Conservation (phyloP, 352 stramenopile genomes). For the Aphanomyces euteiches region DNA sequence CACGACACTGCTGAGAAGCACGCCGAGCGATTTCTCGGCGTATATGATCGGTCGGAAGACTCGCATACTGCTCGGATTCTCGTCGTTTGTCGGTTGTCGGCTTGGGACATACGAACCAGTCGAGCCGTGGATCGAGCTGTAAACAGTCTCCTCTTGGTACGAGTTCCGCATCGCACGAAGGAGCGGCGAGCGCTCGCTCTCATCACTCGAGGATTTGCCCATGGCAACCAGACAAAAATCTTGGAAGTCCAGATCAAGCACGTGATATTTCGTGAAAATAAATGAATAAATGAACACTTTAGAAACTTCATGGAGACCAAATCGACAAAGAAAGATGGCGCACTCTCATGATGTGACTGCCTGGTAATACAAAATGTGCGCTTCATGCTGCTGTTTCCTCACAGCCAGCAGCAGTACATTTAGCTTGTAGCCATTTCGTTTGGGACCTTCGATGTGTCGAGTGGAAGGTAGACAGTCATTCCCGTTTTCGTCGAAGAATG, state of each 20-base stretch:
- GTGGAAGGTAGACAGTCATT: no score
- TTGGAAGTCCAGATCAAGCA: no score
- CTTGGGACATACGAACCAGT: constrained; percentile 29
- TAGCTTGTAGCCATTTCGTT: no score
- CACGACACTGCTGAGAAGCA: constrained; percentile 70
- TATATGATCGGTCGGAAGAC: constrained; percentile 74
- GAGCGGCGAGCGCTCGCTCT: constrained; percentile 61
- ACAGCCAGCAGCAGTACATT: background rate
- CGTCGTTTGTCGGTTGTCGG: constrained; percentile 27
- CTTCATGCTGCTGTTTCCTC: background rate
- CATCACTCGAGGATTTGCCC: constrained; percentile 5
- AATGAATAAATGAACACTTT: background rate
- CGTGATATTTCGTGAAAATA: background rate
- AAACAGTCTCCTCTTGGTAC: constrained; percentile 59
- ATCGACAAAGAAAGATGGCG: no score
- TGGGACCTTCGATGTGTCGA: no score
- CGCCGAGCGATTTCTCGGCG: constrained; percentile 65
- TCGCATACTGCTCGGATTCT: constrained; percentile 34
- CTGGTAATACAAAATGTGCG: background rate
- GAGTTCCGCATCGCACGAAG: constrained; percentile 55
- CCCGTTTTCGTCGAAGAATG: no score
- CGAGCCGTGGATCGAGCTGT: constrained; percentile 56
- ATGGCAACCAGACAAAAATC: background rate
- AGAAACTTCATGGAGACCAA: background rate
- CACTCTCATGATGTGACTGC: no score